Base-by-base conservation (phyloP, 75 land plant species). In the Gnetum montanum region DNA sequence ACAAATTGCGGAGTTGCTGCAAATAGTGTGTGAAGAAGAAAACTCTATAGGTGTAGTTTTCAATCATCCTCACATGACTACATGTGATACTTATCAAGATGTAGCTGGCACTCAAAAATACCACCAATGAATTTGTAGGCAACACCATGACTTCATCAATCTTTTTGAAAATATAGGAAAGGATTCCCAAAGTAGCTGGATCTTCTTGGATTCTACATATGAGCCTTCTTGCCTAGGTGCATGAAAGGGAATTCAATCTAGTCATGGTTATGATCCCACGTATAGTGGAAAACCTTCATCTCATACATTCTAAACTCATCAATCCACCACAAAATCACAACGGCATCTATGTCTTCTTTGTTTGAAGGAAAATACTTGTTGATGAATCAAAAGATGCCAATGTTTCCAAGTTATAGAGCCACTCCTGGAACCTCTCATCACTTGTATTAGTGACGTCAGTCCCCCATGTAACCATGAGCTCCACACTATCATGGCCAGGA, bases 21-120 rank as follows among this genome's bases (percentile, higher is more conserved):
- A 77, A 73, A 2, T 86, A 57, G 43, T 81, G 65, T 22, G 85
- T 70, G 40, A 86, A 77, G 62, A 64, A 74, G 57, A 68, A 78
- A 15, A 65, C 68, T 15, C 68, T 54, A 20, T 68, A 75, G 25
- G 69, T 71, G 54, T 82, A 78, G 54, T 67, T 60, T n/a, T 12
- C 78, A 58, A 1, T 86, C 90, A 22, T 86, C 90, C 35, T 86
- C 82, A 36, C 90, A 86, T 0, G 80, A 75, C 71, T 86, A 79
- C 0, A 86, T 86, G 12, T 86, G 72, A 49, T 86, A 86, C 1
- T 86, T 15, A 1, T 45, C 31, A 1, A 86, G 90, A 57, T 86
- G 90, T 22, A 86, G 83, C 90, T 86, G 82, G 69, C 86, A 78
- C 76, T 86, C 90, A 43, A 86, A 86, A 12, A 86, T 86, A 4